These are phyloP conservation scores for Phialophora verrucosa DNA, from an alignment of 2,329 filamentous ascomycete species.

Conservation along the genomic window DNA sequence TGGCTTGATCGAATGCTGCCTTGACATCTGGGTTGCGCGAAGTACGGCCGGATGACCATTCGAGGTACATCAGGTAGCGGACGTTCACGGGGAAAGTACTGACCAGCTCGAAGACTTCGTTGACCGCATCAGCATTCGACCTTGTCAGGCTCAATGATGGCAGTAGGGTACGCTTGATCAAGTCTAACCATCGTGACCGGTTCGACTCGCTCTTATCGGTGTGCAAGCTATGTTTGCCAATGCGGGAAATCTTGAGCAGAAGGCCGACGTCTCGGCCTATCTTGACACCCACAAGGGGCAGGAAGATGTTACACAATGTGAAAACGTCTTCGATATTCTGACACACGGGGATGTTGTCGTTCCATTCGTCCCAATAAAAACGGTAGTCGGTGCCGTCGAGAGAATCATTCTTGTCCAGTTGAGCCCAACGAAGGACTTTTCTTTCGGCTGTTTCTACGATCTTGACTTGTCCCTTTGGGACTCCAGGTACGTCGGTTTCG, in stretches of 20 bases:
- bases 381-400: slow-evolving; percentile 78
- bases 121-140: slow-evolving; percentile 80
- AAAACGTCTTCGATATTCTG: slow-evolving; percentile 91
- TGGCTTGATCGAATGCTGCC: slow-evolving; percentile 76
- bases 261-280: slow-evolving; percentile 83
- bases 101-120: slow-evolving; percentile 84
- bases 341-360: slow-evolving; percentile 89
- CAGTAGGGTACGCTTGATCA: slow-evolving; percentile 82
- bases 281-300: slow-evolving; percentile 85
- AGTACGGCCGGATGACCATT: slow-evolving; percentile 84
- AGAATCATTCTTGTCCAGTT: slow-evolving; percentile 76
- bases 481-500: slow-evolving; percentile 68
- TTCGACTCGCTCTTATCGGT: slow-evolving; percentile 75
- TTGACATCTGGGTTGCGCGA: slow-evolving; percentile 79
- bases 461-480: slow-evolving; percentile 72
- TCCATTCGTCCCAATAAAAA: slow-evolving; percentile 98
- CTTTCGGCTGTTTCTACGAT: slow-evolving; percentile 65
- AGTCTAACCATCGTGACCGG: slow-evolving; percentile 77
- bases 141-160: slow-evolving; percentile 86
- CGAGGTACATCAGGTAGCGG: slow-evolving; percentile 87
- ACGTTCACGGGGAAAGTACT: slow-evolving; percentile 75
- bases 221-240: slow-evolving; percentile 76
- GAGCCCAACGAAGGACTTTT: slow-evolving; percentile 80
- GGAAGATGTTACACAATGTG: slow-evolving; percentile 78
- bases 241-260: slow-evolving; percentile 80